Conservation (phyloP, 1,139 yeast genomes). For the Kluyveromyces marxianus region DNA sequence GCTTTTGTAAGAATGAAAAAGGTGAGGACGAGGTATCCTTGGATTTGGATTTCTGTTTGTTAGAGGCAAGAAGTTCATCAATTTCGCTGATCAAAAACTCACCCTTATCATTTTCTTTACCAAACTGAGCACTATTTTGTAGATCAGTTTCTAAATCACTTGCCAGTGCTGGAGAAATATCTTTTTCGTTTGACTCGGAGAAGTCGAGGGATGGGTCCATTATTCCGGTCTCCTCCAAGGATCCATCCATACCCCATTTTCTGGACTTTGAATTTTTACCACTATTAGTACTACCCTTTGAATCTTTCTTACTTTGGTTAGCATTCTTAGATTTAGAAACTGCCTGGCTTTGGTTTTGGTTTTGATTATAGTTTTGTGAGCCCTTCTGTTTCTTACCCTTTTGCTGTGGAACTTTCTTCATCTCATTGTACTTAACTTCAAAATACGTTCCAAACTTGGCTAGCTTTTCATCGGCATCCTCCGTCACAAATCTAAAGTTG, state of each 20-base stretch:
- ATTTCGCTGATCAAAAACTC: conserved; percentile 30
- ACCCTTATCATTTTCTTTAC: conserved; percentile 36
- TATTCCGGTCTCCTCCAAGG: conserved; percentile 34
- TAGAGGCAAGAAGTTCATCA: conserved; percentile 32
- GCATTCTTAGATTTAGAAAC: neutral
- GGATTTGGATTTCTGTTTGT: conserved; percentile 34
- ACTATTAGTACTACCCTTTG: conserved; percentile 10
- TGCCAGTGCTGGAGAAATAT: conserved; percentile 9
- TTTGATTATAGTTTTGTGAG: neutral
- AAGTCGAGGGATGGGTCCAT: conserved; percentile 40
- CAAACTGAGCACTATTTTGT: conserved; percentile 38
- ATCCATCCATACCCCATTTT: conserved; percentile 43
- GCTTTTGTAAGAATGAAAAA: conserved; percentile 47
- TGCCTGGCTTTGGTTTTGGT: neutral
- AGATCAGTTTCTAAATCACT: conserved; percentile 24
- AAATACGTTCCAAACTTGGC: conserved; percentile 30
- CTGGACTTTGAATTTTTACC: conserved; percentile 23
- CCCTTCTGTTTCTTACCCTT: conserved; percentile 5
- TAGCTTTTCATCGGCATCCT: conserved; percentile 25
- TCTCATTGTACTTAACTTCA: conserved; percentile 24
- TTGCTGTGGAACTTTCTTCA: conserved; percentile 9
- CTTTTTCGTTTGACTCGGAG: conserved; percentile 28
- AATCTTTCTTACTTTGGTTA: conserved; percentile 5
- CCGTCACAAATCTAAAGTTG: conserved; percentile 17
- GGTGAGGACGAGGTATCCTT: conserved; percentile 30